A percentile compares a stretch with the other conserved stretches of the same genome.
phyloP scores from a whole-genome alignment of 345 rosid genomes.

The Aquilaria sinensis region DNA sequence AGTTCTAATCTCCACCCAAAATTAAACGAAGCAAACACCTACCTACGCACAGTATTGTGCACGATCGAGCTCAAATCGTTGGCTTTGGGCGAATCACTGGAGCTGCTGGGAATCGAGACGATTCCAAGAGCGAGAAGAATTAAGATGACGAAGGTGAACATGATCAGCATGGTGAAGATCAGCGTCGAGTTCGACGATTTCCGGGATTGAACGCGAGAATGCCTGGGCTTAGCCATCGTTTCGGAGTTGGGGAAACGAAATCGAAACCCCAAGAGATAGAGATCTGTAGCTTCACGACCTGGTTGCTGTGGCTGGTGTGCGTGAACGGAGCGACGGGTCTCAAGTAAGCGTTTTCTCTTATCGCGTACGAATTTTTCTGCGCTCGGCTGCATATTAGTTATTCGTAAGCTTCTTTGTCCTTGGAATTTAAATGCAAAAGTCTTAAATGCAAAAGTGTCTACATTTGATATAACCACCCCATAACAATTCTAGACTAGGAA shows the following conservation, averaged over 20 bases:
- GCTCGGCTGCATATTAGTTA: too few relatives aligned
- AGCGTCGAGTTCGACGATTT: slow-evolving; percentile 53
- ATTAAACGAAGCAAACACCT: background rate
- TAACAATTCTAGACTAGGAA: too few relatives aligned
- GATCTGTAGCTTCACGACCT: slow-evolving; percentile 8
- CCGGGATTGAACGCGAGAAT: slow-evolving; percentile 46
- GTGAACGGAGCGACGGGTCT: background rate
- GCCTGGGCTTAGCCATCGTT: slow-evolving; percentile 57
- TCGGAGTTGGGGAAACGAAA: background rate
- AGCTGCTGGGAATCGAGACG: slow-evolving; percentile 58
- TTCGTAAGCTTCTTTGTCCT: too few relatives aligned
- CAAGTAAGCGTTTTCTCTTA: background rate
- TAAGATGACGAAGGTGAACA: slow-evolving; percentile 56
- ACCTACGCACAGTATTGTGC: slow-evolving; percentile 39
- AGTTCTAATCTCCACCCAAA: slow-evolving; percentile 2
- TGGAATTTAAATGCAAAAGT: too few relatives aligned
- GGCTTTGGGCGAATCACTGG: slow-evolving; percentile 39
- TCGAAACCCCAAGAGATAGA: slow-evolving; percentile 2
- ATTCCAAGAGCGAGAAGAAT: slow-evolving; percentile 74
- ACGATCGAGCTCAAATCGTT: slow-evolving; percentile 74
- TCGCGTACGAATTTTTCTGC: background rate
- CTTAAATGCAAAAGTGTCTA: too few relatives aligned
- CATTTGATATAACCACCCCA: too few relatives aligned
- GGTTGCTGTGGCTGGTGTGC: background rate
- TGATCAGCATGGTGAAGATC: slow-evolving; percentile 41